Evolutionary conservation across 2,329 filamentous ascomycete genomes (phyloP), one percentile per base, ranked within the genome.

Genomic region (Botryotinia calthae): DNA sequence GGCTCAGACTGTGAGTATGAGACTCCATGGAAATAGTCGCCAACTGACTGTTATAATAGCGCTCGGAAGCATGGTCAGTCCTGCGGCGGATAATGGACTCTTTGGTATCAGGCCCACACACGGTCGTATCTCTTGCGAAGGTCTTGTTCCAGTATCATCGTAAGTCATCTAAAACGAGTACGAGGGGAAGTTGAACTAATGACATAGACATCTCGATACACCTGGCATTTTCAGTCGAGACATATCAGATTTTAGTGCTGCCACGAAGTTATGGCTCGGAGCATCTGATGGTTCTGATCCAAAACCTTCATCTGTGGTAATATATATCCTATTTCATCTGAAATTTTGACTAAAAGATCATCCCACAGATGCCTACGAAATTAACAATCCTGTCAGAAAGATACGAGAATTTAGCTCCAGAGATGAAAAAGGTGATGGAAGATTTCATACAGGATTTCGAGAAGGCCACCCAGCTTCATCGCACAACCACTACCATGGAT

Each of bases 1-100:
- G 86, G 85, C 3, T 84, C 82, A 51, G 85, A 86, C 73, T 86
- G 77, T 77, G 40, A 71, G 75, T 67, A 70, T 58, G 9, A 31
- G 12, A 25, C 34, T 3, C 4, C 20, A 9, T 6, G 14, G 5
- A 7, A 18, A 18, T 8, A 28, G 2, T 10, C 3, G 4, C 3
- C 8, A 10, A 63, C 18, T 72, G 25, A 59, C 31, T 7, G 6
- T 16, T 34, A 28, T 28, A 28, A 72, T 46, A 72, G 42, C 48
- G 14, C 70, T 76, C 18, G 76, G 77, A 8, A 77, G 75, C 65
- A 76, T 77, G 73, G 72, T 74, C 34, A 71, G 75, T 6, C 76
- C 77, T 14, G 76, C 77, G 8, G 70, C 72, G 1, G 66, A 58
- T 7, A 73, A 74, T 63, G 76, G 77, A 7, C 40, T 76, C 7